These are phyloP conservation scores for Aphanomyces invadans DNA, from an alignment of 352 stramenopile genomes.

Conservation along the genomic window DNA sequence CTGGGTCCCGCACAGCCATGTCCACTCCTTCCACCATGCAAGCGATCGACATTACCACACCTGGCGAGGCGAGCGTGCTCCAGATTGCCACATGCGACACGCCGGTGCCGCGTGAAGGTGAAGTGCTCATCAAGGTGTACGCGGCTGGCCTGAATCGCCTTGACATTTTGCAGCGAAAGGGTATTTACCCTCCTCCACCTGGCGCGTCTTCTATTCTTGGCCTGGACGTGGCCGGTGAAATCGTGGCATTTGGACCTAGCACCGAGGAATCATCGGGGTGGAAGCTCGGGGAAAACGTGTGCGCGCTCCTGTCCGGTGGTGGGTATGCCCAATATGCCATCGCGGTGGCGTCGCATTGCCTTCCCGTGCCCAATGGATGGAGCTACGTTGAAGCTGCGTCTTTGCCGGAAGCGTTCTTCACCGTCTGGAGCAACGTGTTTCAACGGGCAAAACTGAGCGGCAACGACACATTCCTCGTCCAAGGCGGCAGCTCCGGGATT, in stretches of 20 bases:
- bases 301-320: slow-evolving; percentile 30
- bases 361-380: slow-evolving; percentile 27
- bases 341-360: slow-evolving; percentile 14
- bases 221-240: slow-evolving; percentile 31
- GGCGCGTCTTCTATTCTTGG: slow-evolving; percentile 30
- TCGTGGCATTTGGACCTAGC: slow-evolving; percentile 23
- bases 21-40: slow-evolving; percentile 7
- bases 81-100: slow-evolving; percentile 21
- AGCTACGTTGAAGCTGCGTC: slow-evolving; percentile 28
- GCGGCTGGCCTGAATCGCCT: slow-evolving; percentile 29
- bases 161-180: slow-evolving; percentile 29
- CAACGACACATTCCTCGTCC: slow-evolving; percentile 32
- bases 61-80: slow-evolving; percentile 21
- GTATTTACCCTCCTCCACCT: slow-evolving; percentile 31
- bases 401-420: slow-evolving; percentile 36
- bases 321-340: slow-evolving; percentile 32
- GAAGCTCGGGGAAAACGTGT: slow-evolving; percentile 32
- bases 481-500: slow-evolving; percentile 32
- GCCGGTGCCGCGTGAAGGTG: slow-evolving; percentile 21
- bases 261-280: slow-evolving; percentile 10
- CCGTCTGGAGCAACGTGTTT: slow-evolving; percentile 38
- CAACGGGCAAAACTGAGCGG: slow-evolving; percentile 24
- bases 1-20: background rate
- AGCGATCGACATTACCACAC: slow-evolving; percentile 17
- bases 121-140: slow-evolving; percentile 30